Conservation (phyloP, 441 rosid genomes). For the Mallotus japonicus region DNA sequence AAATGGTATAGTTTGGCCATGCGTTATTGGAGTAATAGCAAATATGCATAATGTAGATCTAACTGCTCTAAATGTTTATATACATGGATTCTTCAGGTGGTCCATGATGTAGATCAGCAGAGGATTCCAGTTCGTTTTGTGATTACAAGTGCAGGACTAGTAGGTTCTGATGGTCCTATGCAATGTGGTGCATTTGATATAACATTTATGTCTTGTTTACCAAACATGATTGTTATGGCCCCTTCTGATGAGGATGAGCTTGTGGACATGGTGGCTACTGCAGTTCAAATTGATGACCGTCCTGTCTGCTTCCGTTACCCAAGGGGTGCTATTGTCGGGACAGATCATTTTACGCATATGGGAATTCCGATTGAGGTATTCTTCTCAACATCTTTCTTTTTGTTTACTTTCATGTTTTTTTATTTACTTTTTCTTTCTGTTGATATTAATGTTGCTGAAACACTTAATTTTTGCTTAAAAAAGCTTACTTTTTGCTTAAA, state of each 20-base stretch:
- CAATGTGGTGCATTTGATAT: constrained; percentile 90
- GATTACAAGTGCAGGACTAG: constrained; percentile 86
- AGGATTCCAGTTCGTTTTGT: constrained; percentile 83
- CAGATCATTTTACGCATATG: constrained; percentile 37
- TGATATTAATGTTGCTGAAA: constrained; percentile 8
- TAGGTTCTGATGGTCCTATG: constrained; percentile 83
- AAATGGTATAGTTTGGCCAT: neutral
- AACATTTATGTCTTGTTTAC: constrained; percentile 90
- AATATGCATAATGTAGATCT: neutral
- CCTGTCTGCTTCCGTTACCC: constrained; percentile 93
- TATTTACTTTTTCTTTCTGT: constrained; percentile 9
- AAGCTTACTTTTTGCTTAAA: neutral
- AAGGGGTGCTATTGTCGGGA: constrained; percentile 61
- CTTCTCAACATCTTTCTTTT: neutral
- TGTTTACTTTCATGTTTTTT: neutral
- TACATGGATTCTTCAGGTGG: constrained; percentile 46
- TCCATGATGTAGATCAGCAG: constrained; percentile 91
- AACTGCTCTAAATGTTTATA: constrained; percentile 12
- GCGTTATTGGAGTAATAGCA: constrained; percentile 4
- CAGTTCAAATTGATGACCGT: constrained; percentile 58
- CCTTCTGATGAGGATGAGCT: constrained; percentile 89
- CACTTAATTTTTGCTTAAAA: neutral
- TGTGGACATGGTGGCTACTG: constrained; percentile 86
- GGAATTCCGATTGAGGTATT: constrained; percentile 80
- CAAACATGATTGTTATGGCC: constrained; percentile 97